Base-by-base conservation (phyloP, 805 yeast genomes). In the Lipomyces starkeyi region DNA sequence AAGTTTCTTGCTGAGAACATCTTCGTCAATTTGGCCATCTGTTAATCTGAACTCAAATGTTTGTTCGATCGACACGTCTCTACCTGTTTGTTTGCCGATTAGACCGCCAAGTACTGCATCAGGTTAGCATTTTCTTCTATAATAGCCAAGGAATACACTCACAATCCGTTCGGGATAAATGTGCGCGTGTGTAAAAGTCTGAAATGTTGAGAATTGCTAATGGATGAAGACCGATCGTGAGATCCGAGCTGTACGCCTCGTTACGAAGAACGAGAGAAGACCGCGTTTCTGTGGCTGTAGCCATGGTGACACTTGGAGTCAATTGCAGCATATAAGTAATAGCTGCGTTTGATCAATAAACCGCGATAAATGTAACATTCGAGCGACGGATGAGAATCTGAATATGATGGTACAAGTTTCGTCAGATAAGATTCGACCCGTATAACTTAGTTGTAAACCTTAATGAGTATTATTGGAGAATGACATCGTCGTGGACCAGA, bases 141-240 rank as follows among this genome's bases (percentile, higher is more conserved):
- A 25, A 49, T 60, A 53, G 62, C 25, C 25, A 34, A 54, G 25
- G 11, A 20, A 22, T 27, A 3, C 2, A 70, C 77, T 17, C 62
- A 74, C 78, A 64, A 37, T 52, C 56, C 1, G 59, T 35, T 29
- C 68, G 70, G 35, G 61, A 22, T 54, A 32, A 59, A 53, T 29
- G 70, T 29, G 74, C 69, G 11, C 81, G 70, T 2, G 79, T 77
- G 59, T 71, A 75, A 59, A 71, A 77, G 67, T 78, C 81, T 32
- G 80, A 76, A 11, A 78, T 76, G 68, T 77, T 78, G 56, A 78
- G 74, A 43, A 78, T 59, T 4, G 80, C 78, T 55, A 79, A 66
- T 4, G 81, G 80, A 66, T 79, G 81, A 11, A 79, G 64, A 4
- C 67, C 69, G 37, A 71, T 66, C 13, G 71, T 63, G 2, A 71